Conservation (phyloP, 176 grass and related monocot species). For the Avena insularis region DNA sequence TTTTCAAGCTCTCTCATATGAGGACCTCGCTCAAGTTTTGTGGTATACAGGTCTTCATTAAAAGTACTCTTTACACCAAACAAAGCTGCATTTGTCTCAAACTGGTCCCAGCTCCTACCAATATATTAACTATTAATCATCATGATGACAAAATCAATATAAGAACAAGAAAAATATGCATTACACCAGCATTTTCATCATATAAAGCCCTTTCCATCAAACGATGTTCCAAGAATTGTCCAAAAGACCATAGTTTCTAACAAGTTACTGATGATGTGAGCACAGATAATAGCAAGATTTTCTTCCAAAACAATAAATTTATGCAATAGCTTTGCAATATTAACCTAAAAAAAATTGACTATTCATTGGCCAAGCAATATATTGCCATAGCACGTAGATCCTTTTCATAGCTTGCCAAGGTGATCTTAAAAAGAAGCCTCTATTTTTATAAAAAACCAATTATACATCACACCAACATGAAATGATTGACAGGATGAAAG, state of each 20-base stretch:
- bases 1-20: constrained; percentile 95
- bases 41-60: constrained; percentile 98
- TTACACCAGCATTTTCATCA: constrained; percentile 17
- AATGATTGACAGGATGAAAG: constrained; percentile 7
- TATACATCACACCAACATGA: constrained; percentile 17
- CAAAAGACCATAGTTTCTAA: neutral
- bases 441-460: constrained; percentile 15
- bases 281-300: neutral
- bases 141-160: constrained; percentile 1
- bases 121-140: constrained; percentile 8
- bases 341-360: neutral
- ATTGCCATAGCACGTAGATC: neutral
- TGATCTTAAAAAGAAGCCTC: neutral
- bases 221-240: neutral
- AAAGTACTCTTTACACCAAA: constrained; percentile 99
- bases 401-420: neutral
- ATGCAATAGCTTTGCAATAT: neutral
- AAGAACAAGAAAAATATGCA: constrained; percentile 12
- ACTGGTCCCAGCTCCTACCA: constrained; percentile 97
- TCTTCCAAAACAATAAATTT: constrained; percentile 12
- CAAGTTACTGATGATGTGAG: neutral
- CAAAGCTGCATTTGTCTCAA: constrained; percentile 85
- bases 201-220: constrained; percentile 30
- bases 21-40: constrained; percentile 94
- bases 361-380: neutral